Evolutionary conservation across 73 alveolate genomes (phyloP).

Genomic region (Blepharisma stoltei): DNA sequence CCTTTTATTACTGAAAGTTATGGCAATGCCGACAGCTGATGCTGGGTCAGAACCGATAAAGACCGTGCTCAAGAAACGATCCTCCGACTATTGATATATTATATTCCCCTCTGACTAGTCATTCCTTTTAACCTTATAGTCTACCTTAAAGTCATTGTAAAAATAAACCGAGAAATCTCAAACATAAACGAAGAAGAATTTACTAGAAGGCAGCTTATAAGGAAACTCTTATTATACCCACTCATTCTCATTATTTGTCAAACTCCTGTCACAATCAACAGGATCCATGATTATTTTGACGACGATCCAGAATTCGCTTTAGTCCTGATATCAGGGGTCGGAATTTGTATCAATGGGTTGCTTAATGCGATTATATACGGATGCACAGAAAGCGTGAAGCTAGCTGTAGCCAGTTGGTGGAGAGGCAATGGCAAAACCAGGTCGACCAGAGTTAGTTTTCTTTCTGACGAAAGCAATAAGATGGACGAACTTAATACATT

Average conservation of each 20-base stretch:
- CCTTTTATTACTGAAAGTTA: neutral
- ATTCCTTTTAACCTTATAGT: neutral
- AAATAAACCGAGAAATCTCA: neutral
- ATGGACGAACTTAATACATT: too few relatives aligned
- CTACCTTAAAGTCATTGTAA: neutral
- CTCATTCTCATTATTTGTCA: neutral
- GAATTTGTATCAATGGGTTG: neutral
- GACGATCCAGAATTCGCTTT: neutral
- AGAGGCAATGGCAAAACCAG: too few relatives aligned
- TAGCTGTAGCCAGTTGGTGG: neutral
- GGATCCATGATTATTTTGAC: neutral
- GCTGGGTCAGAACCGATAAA: neutral
- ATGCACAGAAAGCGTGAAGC: neutral
- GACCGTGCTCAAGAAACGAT: neutral
- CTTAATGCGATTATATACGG: neutral
- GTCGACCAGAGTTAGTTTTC: too few relatives aligned
- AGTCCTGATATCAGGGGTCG: neutral
- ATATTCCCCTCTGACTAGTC: neutral
- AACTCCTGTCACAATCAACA: neutral
- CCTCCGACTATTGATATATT: neutral
- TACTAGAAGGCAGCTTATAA: neutral
- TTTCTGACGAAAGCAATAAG: too few relatives aligned
- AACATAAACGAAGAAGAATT: neutral
- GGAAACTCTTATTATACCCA: neutral
- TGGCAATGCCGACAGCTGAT: neutral